Evolutionary conservation across 495 filamentous ascomycete genomes (phyloP), one percentile per base, ranked within the genome.

Genomic region (Xylaria curta): DNA sequence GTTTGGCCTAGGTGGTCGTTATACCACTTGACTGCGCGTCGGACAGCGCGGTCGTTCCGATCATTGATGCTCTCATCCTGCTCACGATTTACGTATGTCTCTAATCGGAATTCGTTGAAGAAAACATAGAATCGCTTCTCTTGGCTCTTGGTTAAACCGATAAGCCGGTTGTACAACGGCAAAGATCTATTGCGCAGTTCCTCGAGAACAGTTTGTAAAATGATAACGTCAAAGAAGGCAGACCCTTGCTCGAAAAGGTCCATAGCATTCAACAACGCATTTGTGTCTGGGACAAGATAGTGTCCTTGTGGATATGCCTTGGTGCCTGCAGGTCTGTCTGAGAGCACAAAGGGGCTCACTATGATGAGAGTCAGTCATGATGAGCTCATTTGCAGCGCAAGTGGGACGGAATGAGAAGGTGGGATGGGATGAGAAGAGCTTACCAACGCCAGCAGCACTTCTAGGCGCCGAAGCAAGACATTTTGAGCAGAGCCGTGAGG

Each of bases 81-180:
- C 33, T 89, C 85, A 75, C 96, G 87, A 21, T 87, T 81, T 63
- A 97, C 88, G 78, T 97, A 91, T 9, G 96, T 99, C 82, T 99
- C 96, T 53, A 92, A 85, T 51, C 96, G 89, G 78, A 99, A 99
- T 70, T 99, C 96, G 81, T 99, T 99, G 87, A 98, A 98, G 82
- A 99, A 99, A 58, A 99, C 92, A 79, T 97, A 98, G 78, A 97
- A 98, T 17, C 95, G 89, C 82, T 98, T 98, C 46, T 97, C 94
- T 76, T 97, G 93, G 75, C 94, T 97, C 79, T 93, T 97, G 38
- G 94, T 97, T 75, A 99, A 83, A 24, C 90, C 87, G 64, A 98
- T 89, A 21, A 98, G 85, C 49, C 96, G 94, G 77, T 97, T 97
- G 84, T 98, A 99, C 63, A 99, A 86, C 28, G 96, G 96, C 66